Conservation (phyloP, 2,329 filamentous ascomycete species). For the Ceratocystis destructans region DNA sequence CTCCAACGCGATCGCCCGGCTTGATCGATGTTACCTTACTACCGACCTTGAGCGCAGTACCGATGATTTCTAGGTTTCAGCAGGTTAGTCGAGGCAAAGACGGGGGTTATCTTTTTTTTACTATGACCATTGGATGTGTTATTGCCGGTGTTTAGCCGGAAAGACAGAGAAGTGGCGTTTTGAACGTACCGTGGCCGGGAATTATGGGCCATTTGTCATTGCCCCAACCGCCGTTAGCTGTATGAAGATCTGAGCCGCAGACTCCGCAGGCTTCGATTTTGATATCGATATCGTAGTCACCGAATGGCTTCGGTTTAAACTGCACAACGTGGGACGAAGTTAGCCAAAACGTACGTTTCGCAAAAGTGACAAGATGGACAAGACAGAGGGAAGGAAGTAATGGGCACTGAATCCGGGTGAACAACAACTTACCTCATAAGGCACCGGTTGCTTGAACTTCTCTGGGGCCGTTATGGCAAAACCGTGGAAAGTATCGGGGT, state of each 20-base stretch:
- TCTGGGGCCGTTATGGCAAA: slow-evolving; percentile 44
- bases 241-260: slow-evolving; percentile 55
- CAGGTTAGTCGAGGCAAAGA: neutral
- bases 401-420: neutral
- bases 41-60: slow-evolving; percentile 48
- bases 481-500: slow-evolving; percentile 46
- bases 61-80: slow-evolving; percentile 42
- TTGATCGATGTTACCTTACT: slow-evolving; percentile 46
- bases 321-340: slow-evolving; percentile 25
- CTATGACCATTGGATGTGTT: neutral
- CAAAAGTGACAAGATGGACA: too few species aligned
- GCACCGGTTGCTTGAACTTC: slow-evolving; percentile 13
- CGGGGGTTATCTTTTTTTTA: neutral
- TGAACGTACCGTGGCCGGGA: slow-evolving; percentile 39
- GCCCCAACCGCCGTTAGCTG: slow-evolving; percentile 50
- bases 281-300: slow-evolving; percentile 68
- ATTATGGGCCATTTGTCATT: slow-evolving; percentile 42
- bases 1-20: slow-evolving; percentile 50
- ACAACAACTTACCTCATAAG: slow-evolving; percentile 7
- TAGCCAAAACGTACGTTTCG: neutral
- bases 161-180: neutral
- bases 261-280: slow-evolving; percentile 65
- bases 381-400: neutral
- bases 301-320: slow-evolving; percentile 71
- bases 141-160: neutral